phyloP scores from a whole-genome alignment of 2,329 filamentous ascomycete species.

The Stemphylium lycopersici region DNA sequence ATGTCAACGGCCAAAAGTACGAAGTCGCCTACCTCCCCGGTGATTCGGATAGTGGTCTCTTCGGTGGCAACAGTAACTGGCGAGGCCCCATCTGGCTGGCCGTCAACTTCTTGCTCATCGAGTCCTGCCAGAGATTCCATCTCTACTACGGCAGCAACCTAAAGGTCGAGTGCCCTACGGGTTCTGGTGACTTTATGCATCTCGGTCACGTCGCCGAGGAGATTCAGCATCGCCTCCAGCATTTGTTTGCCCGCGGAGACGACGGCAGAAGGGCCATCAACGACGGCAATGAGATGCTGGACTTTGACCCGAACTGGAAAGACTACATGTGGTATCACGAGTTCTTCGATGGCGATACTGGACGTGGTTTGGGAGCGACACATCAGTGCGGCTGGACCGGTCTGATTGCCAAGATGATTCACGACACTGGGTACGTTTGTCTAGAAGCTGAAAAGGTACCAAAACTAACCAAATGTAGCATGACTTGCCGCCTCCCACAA shows the following conservation, averaged over 20 bases:
- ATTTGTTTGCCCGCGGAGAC: conserved; percentile 84
- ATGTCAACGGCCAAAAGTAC: conserved; percentile 90
- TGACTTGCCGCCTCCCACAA: conserved; percentile 63
- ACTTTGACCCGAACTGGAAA: conserved; percentile 92
- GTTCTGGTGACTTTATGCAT: conserved; percentile 94
- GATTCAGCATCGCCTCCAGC: conserved; percentile 91
- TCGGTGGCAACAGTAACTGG: conserved; percentile 98
- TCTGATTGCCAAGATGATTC: conserved; percentile 93
- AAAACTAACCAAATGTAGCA: conserved; percentile 52
- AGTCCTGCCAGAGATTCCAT: conserved; percentile 93
- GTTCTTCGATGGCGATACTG: conserved; percentile 93
- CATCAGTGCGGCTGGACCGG: conserved; percentile 98
- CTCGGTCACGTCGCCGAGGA: conserved; percentile 93
- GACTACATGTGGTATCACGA: conserved; percentile 96
- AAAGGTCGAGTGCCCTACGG: conserved; percentile 91
- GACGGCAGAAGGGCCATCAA: conserved; percentile 90
- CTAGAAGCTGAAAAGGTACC: neutral
- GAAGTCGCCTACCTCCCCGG: conserved; percentile 88
- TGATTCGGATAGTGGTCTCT: conserved; percentile 94
- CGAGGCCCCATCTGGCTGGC: conserved; percentile 93
- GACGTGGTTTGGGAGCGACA: conserved; percentile 85
- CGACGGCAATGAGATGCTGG: conserved; percentile 79
- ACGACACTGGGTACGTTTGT: conserved; percentile 84
- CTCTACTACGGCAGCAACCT: conserved; percentile 92
- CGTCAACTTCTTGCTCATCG: conserved; percentile 92